Evolutionary conservation across 768 basidiomycete species (phyloP).

Genomic region (Collybia sordida): DNA sequence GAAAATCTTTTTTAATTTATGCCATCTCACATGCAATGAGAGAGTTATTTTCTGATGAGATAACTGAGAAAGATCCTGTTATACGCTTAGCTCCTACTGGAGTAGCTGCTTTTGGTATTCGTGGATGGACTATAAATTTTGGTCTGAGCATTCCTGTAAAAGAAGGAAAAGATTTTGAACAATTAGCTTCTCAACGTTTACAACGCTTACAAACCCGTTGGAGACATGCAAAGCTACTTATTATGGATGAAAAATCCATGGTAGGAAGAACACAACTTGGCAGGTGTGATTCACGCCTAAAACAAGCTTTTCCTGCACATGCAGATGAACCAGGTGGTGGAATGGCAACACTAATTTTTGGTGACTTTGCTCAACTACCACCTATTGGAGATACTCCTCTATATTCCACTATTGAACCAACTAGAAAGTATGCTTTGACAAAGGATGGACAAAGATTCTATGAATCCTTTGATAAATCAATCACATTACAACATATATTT

Average conservation of each 20-base stretch:
- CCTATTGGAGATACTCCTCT: conserved; percentile 22
- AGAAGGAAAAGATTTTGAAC: neutral
- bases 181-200: no score
- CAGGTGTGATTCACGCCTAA: conserved; percentile 12
- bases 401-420: conserved; percentile 7
- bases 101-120: conserved; percentile 23
- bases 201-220: neutral
- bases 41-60: conserved; percentile 7
- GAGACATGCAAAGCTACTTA: conserved; percentile 11
- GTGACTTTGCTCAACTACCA: conserved; percentile 28
- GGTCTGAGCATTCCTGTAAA: neutral
- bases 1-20: conserved; percentile 24
- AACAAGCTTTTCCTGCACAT: conserved; percentile 10
- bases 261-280: conserved; percentile 17
- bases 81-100: no score
- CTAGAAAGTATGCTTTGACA: neutral
- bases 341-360: conserved; percentile 19
- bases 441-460: neutral
- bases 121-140: conserved; percentile 17
- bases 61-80: conserved; percentile 15
- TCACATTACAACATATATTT: neutral
- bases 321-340: conserved; percentile 15
- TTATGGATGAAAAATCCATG: conserved; percentile 27
- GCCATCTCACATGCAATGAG: conserved; percentile 17
- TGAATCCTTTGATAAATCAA: conserved; percentile 1